Evolutionary conservation across 2,329 filamentous ascomycete genomes (phyloP).

Genomic region (Botrytis pseudocinerea): DNA sequence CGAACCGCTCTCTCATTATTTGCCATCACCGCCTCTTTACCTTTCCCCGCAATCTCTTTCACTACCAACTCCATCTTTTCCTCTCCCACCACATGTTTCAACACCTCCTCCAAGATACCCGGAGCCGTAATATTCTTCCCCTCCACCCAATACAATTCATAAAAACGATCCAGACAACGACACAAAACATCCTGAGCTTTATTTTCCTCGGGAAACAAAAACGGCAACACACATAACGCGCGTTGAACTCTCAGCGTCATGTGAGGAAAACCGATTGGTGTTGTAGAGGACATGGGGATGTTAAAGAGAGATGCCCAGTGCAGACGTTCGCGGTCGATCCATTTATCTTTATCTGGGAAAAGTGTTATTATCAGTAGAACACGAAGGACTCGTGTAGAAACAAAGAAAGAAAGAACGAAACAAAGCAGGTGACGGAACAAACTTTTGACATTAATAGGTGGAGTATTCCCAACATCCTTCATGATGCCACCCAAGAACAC

Average conservation of each 20-base stretch:
- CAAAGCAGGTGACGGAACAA: conserved; percentile 23
- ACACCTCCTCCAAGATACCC: neutral
- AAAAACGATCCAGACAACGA: neutral
- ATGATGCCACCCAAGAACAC: conserved; percentile 62
- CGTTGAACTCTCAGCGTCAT: neutral
- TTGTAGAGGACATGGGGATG: neutral
- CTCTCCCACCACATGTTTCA: neutral
- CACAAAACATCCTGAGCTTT: neutral
- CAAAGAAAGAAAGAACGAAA: neutral
- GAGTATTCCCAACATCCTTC: conserved; percentile 53
- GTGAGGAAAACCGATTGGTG: neutral
- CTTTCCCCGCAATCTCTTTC: neutral
- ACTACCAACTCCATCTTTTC: neutral
- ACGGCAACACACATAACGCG: neutral
- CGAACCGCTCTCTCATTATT: neutral
- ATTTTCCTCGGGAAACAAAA: neutral
- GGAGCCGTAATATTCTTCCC: neutral
- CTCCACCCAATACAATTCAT: neutral
- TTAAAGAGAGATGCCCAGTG: conserved; percentile 48
- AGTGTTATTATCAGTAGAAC: neutral
- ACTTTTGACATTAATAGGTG: conserved; percentile 59
- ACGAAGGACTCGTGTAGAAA: neutral
- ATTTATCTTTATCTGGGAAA: conserved; percentile 57
- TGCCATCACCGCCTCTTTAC: neutral
- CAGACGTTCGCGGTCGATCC: conserved; percentile 53